Evolutionary conservation across 371 early-diverging fungal genomes (phyloP), one percentile per base, ranked within the genome.

Genomic region (Mucor racemosus): DNA sequence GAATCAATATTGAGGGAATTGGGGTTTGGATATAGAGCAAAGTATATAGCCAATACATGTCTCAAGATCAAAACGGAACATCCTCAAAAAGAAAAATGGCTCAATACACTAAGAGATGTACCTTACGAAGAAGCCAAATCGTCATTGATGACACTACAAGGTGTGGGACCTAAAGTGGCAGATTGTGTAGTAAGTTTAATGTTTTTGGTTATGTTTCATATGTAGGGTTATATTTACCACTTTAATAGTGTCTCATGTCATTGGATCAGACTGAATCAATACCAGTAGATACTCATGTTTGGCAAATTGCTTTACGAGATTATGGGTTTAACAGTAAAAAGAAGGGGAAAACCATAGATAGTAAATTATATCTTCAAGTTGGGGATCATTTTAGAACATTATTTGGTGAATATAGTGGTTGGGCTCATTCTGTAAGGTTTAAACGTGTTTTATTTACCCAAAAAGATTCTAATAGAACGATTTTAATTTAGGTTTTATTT

Each of bases 1-100:
- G 96, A 95, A 63, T 72, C 69, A 5, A 78, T 81, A 35, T 75
- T 99, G 40, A 76, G 92, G 17, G 75, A 76, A 26, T 76, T 95
- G 10, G 97, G 97, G 7, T 99, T 99, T 76, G 99, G 86, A 92
- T 99, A 99, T 72, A 84, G 99, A 15, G 97, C 98, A 21, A 94
- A 90, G 70, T 96, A 92, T 69, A 94, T 96, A 46, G 82, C 82
- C 10, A 80, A 87, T 41, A 88, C 96, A 0, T 92, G 92, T 1
- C 67, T 79, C 56, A 64, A 72, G 46, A 75, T 92, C n/a, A 60
- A 71, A 14, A 58, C 62, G 5, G 79, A 81, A 46, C 81, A 88
- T 50, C 56, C 66, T 8, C 74, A 83, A 35, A 83, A 81, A 4
- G 77, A 72, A 36, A 69, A 57, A 13, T 96, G 92, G 91, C 71